Evolutionary conservation across 2,329 filamentous ascomycete genomes (phyloP).

Genomic region (Nemania sp.): DNA sequence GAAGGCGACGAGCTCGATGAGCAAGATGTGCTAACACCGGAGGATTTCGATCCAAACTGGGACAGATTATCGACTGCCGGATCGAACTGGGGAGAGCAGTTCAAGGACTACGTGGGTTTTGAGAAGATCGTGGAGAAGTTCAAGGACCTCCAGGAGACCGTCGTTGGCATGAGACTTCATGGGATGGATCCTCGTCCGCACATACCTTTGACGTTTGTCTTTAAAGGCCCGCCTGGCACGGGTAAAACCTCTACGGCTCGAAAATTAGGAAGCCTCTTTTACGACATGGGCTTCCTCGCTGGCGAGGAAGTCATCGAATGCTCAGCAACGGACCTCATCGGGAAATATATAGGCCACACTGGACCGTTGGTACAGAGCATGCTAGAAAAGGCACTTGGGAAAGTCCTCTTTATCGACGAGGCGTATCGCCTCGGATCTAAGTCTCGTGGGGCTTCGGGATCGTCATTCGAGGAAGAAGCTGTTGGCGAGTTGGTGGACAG

Average conservation of each 20-base stretch:
- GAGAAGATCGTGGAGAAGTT: slow-evolving; percentile 46
- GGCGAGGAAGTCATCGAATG: slow-evolving; percentile 59
- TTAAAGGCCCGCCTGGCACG: slow-evolving; percentile 66
- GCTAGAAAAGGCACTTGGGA: neutral
- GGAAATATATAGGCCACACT: neutral
- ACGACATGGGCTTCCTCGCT: slow-evolving; percentile 57
- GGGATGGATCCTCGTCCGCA: slow-evolving; percentile 54
- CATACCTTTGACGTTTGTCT: slow-evolving; percentile 56
- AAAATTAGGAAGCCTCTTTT: slow-evolving; percentile 80
- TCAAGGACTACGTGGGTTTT: slow-evolving; percentile 6
- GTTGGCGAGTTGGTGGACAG: neutral
- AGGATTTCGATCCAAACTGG: slow-evolving; percentile 16
- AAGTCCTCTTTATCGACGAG: neutral
- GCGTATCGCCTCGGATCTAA: neutral
- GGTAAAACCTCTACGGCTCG: slow-evolving; percentile 75
- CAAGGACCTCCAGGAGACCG: slow-evolving; percentile 62
- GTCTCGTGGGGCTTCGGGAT: neutral
- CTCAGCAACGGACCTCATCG: slow-evolving; percentile 75
- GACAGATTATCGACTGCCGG: neutral
- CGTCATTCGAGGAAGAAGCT: neutral
- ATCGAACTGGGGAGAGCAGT: slow-evolving; percentile 4
- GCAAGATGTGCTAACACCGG: slow-evolving; percentile 4
- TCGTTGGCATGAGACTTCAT: slow-evolving; percentile 45
- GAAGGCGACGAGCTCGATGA: neutral
- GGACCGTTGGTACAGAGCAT: neutral